These are phyloP conservation scores for Zychaea mexicana DNA, from an alignment of 371 early-diverging fungal species.

Conservation along the genomic window DNA sequence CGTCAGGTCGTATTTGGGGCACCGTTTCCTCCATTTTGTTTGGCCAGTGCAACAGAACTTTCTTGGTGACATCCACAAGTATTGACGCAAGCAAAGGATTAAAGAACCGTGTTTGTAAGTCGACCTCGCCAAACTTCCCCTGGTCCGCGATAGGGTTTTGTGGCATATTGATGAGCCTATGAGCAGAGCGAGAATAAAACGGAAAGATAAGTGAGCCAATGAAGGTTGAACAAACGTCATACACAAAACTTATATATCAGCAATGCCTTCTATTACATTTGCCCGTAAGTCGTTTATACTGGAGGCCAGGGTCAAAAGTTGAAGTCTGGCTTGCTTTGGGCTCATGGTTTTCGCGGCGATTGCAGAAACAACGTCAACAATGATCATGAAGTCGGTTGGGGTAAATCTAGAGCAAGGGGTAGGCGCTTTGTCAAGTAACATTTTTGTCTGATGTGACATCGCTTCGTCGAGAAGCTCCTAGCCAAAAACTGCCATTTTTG, in stretches of 20 bases:
- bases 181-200: background rate
- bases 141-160: slow-evolving; percentile 2
- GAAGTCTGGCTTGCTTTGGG: slow-evolving; percentile 14
- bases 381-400: background rate
- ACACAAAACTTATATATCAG: slow-evolving; percentile 2
- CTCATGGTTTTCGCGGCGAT: slow-evolving; percentile 13
- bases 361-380: slow-evolving; percentile 12
- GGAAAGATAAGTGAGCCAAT: background rate
- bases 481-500: too few species aligned
- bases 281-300: background rate
- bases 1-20: slow-evolving; percentile 8
- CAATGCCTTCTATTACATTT: slow-evolving; percentile 1
- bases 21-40: slow-evolving; percentile 1
- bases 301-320: slow-evolving; percentile 12
- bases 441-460: too few species aligned
- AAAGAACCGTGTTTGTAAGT: background rate
- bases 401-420: background rate
- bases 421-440: too few species aligned
- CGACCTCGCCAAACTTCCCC: background rate
- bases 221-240: background rate
- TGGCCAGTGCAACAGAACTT: background rate
- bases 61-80: background rate
- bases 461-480: too few species aligned
- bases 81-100: slow-evolving; percentile 5
- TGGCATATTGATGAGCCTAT: background rate